phyloP scores from a whole-genome alignment of 345 rosid species.

The Populus ilicifolia region DNA sequence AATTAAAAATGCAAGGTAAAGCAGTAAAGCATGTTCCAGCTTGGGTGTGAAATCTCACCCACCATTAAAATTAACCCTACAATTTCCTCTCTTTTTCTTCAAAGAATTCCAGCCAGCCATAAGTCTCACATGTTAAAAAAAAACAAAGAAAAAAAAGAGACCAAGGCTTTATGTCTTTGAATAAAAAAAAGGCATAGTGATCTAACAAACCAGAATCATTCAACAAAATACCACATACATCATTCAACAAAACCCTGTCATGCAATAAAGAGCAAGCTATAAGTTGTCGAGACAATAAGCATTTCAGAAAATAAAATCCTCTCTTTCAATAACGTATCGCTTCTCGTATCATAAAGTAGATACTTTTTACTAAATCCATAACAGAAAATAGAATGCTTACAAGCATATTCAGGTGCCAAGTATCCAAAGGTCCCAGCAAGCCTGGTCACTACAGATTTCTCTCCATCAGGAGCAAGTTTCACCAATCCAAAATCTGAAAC shows the following conservation, averaged over 20 bases:
- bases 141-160: no score
- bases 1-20: background rate
- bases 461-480: constrained; percentile 73
- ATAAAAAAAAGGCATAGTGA: background rate
- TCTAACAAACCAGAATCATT: background rate
- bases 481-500: constrained; percentile 81
- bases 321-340: background rate
- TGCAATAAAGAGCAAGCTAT: background rate
- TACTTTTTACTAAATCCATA: no score
- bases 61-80: background rate
- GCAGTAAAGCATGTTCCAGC: background rate
- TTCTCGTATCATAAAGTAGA: no score
- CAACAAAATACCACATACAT: background rate
- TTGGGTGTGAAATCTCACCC: background rate
- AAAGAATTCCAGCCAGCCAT: background rate
- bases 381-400: constrained; percentile 29
- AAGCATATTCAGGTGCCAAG: constrained; percentile 90
- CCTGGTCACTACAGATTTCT: constrained; percentile 58
- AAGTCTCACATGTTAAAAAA: background rate
- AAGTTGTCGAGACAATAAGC: background rate
- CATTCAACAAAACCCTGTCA: background rate
- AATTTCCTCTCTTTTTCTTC: background rate
- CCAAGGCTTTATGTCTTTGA: background rate
- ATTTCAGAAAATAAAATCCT: background rate
- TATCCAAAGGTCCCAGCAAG: constrained; percentile 84